Conservation (phyloP, 192 early-diverging fungal genomes). For the Coemansia sp. region DNA sequence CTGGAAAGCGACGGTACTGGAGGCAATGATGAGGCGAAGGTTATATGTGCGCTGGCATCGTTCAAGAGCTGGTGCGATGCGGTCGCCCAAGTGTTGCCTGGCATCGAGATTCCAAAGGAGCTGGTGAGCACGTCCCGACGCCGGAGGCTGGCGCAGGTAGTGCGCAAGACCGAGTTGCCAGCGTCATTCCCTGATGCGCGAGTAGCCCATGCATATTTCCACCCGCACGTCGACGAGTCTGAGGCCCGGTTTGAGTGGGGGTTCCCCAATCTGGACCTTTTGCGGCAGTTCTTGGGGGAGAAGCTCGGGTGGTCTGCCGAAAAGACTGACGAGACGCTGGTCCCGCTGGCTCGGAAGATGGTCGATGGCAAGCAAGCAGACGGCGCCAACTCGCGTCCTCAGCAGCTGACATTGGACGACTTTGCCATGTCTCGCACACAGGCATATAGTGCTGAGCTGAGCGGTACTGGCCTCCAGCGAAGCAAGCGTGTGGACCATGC, state of each 20-base stretch:
- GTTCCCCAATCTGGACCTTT: conserved; percentile 52
- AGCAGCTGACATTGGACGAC: conserved; percentile 37
- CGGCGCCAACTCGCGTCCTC: background rate
- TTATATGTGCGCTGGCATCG: conserved; percentile 24
- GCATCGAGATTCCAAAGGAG: conserved; percentile 41
- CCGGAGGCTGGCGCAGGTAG: conserved; percentile 59
- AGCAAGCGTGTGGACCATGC: conserved; percentile 49
- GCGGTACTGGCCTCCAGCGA: conserved; percentile 14
- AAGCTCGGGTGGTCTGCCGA: conserved; percentile 47
- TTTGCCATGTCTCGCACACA: conserved; percentile 7
- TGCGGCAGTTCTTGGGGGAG: conserved; percentile 53
- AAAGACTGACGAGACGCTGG: conserved; percentile 50
- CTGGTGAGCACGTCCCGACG: conserved; percentile 27
- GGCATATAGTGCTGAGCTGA: background rate
- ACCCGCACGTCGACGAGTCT: conserved; percentile 66
- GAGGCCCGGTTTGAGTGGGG: conserved; percentile 40
- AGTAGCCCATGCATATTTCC: conserved; percentile 77
- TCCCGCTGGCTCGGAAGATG: conserved; percentile 53
- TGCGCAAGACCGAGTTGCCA: conserved; percentile 70
- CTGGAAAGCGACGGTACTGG: background rate
- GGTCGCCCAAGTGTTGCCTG: conserved; percentile 50
- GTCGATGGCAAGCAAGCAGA: conserved; percentile 17
- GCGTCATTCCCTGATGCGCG: conserved; percentile 76
- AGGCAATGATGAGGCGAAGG: conserved; percentile 28
- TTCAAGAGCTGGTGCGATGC: conserved; percentile 49